Evolutionary conservation across 331 rosid species (phyloP).

Genomic region (Cucumis variabilis): DNA sequence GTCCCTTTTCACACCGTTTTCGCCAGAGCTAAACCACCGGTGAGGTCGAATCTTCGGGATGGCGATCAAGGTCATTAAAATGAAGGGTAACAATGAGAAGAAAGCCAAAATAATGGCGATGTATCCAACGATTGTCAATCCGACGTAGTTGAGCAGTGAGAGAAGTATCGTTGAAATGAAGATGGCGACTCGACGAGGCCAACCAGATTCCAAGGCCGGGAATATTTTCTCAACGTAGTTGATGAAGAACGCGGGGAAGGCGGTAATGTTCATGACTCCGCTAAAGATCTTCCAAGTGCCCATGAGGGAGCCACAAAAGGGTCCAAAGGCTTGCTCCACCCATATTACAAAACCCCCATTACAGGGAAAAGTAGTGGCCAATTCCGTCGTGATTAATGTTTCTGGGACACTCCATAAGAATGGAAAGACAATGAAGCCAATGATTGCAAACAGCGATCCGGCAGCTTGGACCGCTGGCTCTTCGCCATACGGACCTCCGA

Average conservation of each 20-base stretch:
- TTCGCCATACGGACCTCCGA: neutral
- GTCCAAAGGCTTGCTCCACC: constrained; percentile 4
- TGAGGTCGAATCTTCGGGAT: neutral
- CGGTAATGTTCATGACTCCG: neutral
- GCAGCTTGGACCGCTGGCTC: neutral
- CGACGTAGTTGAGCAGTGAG: neutral
- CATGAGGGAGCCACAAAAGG: constrained; percentile 17
- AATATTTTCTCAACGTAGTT: neutral
- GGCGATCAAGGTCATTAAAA: neutral
- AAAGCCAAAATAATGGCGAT: neutral
- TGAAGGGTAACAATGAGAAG: neutral
- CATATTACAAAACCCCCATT: constrained; percentile 12
- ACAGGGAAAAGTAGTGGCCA: neutral
- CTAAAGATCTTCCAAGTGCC: constrained; percentile 12
- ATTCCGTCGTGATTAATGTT: neutral
- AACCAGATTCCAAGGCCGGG: neutral
- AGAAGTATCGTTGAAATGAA: neutral
- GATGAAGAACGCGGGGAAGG: neutral
- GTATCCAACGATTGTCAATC: neutral
- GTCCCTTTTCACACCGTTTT: neutral
- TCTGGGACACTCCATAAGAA: neutral
- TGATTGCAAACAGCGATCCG: neutral
- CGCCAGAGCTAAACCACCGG: neutral
- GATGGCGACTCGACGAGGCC: neutral
- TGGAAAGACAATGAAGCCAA: constrained; percentile 2